Evolutionary conservation across 2,329 filamentous ascomycete genomes (phyloP), one percentile per base, ranked within the genome.

Genomic region (Pyrenophora tritici-repentis): DNA sequence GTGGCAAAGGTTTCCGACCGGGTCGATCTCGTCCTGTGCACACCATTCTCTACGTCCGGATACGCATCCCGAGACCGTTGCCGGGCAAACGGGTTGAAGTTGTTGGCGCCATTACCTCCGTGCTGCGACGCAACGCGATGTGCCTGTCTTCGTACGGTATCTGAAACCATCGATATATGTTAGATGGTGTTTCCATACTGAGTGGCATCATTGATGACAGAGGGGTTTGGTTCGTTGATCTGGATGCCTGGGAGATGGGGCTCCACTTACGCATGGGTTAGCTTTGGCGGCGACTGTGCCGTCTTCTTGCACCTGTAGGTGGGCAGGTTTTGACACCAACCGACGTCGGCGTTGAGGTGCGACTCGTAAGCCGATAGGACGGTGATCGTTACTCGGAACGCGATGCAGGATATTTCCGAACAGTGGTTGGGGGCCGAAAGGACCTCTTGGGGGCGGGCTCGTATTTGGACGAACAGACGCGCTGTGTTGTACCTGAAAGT

Each of bases 21-120:
- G 18, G 60, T 60, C 1, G 56, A 70, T 36, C 50, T 58, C 26
- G 60, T 60, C n/a, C 58, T 59, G 29, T 59, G 43, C 17, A 63
- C 40, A 8, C 47, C 55, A 31, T 67, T 67, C 54, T 74, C 71
- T 26, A 65, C 49, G 49, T 73, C 71, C n/a, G 49, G 20, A 36
- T 56, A 47, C 3, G 57, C 50, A 18, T 65, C 63, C 39, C 59
- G 58, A 16, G 69, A 68, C 26, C 61, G 58, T 34, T 55, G 53
- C 24, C 69, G 56, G 16, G 71, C 68, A 35, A 73, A 73, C 1
- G 70, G 70, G 26, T 74, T 73, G 59, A 67, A 71, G 40, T 71
- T 71, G 29, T 57, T 29, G 9, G 55, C 38, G 13, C 65, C 65
- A 47, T 63, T 61, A 5, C 58, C 54, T 22, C 55, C 56, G 5